Percentiles rank a stretch among this genome's conserved stretches.
Evolutionary conservation across 2,329 filamentous ascomycete species (phyloP).

Genomic region (Endoconidiophora polonica): DNA sequence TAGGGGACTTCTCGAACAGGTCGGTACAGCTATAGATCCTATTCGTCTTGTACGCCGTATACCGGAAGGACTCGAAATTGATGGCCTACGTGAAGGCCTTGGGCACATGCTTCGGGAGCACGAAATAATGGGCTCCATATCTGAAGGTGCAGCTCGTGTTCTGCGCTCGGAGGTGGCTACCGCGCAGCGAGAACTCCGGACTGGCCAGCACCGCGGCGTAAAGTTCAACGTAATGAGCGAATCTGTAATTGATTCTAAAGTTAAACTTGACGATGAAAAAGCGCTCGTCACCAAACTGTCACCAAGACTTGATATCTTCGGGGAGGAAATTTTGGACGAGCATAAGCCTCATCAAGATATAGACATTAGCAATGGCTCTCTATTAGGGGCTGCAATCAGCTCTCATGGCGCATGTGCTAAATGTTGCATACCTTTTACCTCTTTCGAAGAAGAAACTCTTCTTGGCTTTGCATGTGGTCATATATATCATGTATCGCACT

Average conservation of each 20-base stretch:
- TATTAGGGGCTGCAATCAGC: too few relatives aligned
- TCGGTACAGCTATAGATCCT: conserved; percentile 84
- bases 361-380: too few relatives aligned
- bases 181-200: conserved; percentile 65
- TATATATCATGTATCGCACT: conserved; percentile 60
- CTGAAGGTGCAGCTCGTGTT: conserved; percentile 72
- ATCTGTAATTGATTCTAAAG: conserved; percentile 19
- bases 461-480: conserved; percentile 72
- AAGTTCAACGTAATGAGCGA: conserved; percentile 55
- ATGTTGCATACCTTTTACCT: conserved; percentile 39
- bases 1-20: conserved; percentile 76
- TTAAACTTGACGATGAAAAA: conserved; percentile 23
- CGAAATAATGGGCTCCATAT: conserved; percentile 87
- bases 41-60: conserved; percentile 81
- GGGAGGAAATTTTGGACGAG: conserved; percentile 9
- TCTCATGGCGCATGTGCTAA: conserved; percentile 28
- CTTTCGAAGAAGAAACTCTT: conserved; percentile 52
- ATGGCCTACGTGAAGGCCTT: conserved; percentile 74
- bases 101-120: conserved; percentile 88
- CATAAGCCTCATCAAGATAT: too few relatives aligned
- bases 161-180: conserved; percentile 72
- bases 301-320: conserved; percentile 15
- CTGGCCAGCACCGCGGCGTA: conserved; percentile 67
- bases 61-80: conserved; percentile 81
- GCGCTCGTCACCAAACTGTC: conserved; percentile 20